A percentile compares a stretch with the other conserved stretches of the same genome.
Conservation (phyloP, 306 rosid genomes). For the Phaseolus lunatus region DNA sequence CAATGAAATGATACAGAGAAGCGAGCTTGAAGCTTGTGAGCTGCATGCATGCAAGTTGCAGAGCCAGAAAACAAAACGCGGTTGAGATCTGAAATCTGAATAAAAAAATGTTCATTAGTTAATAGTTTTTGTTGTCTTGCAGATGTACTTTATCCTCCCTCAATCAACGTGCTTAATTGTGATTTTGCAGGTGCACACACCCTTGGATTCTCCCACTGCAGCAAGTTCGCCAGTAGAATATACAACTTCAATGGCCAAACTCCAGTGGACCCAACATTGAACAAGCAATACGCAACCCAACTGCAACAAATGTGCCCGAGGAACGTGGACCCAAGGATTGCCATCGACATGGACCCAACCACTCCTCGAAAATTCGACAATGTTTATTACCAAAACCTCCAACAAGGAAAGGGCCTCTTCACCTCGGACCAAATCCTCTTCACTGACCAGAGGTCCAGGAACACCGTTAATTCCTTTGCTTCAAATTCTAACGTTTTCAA, state of each 20-base stretch:
- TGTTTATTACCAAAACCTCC: constrained; percentile 66
- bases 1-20: constrained; percentile 2
- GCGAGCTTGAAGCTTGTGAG: neutral
- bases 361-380: constrained; percentile 72
- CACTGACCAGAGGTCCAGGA: constrained; percentile 57
- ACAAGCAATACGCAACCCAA: constrained; percentile 49
- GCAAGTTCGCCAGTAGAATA: constrained; percentile 56
- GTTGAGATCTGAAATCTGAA: neutral
- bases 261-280: constrained; percentile 61
- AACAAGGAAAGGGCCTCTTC: constrained; percentile 65
- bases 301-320: constrained; percentile 65
- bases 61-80: neutral
- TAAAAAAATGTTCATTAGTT: neutral
- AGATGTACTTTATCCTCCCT: neutral
- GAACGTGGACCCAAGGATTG: constrained; percentile 65
- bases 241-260: constrained; percentile 50
- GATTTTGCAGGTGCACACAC: constrained; percentile 73
- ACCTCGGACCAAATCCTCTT: constrained; percentile 75
- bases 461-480: constrained; percentile 62
- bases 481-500: constrained; percentile 41
- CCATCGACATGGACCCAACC: constrained; percentile 85
- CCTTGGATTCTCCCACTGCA: constrained; percentile 83
- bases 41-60: constrained; percentile 14
- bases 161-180: constrained; percentile 8
- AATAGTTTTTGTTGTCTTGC: neutral